Evolutionary conservation across 2,329 filamentous ascomycete species (phyloP).

Genomic region (Acarospora socialis): DNA sequence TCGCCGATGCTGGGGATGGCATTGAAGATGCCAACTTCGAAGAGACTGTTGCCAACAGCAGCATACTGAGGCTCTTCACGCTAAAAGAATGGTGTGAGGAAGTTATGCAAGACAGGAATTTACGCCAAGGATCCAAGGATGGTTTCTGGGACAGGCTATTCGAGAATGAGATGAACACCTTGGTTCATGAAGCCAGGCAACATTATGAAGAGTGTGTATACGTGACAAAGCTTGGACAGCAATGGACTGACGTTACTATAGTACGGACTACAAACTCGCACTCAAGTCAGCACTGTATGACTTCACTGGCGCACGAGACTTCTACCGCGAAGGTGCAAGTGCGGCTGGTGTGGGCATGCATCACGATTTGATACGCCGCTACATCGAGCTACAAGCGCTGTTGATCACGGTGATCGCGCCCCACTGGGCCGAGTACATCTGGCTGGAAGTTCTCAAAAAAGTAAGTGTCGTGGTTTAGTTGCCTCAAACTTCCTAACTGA

Average conservation of each 20-base stretch:
- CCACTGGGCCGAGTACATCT: constrained; percentile 90
- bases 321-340: constrained; percentile 71
- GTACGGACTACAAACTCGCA: constrained; percentile 72
- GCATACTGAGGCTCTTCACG: constrained; percentile 70
- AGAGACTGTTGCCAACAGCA: constrained; percentile 83
- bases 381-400: constrained; percentile 74
- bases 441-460: constrained; percentile 53
- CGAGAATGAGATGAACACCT: constrained; percentile 76
- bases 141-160: constrained; percentile 80
- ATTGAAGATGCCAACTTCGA: constrained; percentile 96
- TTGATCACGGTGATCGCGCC: constrained; percentile 74
- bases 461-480: too few relatives aligned
- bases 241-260: constrained; percentile 16
- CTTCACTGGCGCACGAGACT: constrained; percentile 74
- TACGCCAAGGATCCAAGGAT: constrained; percentile 60
- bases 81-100: constrained; percentile 90
- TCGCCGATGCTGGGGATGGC: constrained; percentile 88
- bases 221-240: constrained; percentile 7
- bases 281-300: constrained; percentile 81
- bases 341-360: constrained; percentile 77
- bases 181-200: constrained; percentile 63
- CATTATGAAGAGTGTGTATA: constrained; percentile 54
- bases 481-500: background rate
- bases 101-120: constrained; percentile 55
- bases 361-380: constrained; percentile 60